phyloP scores from a whole-genome alignment of 169 alveolate species.

The Hepatocystis sp. region DNA sequence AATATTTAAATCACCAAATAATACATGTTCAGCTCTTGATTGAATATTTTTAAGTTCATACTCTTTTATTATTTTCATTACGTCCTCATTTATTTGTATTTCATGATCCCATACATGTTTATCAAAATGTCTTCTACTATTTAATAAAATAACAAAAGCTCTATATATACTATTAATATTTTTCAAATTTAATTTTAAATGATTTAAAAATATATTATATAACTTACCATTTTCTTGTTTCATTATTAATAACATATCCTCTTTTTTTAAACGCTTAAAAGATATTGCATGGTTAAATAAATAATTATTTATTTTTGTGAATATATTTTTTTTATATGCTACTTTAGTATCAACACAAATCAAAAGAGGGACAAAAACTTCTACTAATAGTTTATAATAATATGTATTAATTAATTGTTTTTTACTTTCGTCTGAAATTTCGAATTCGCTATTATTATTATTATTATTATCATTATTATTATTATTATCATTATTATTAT shows the following conservation, averaged over 20 bases:
- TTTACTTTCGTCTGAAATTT: constrained; percentile 10
- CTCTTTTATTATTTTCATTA: constrained; percentile 67
- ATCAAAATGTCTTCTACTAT: constrained; percentile 60
- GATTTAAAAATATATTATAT: constrained; percentile 34
- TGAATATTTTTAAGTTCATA: constrained; percentile 51
- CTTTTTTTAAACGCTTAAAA: background rate
- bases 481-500: background rate
- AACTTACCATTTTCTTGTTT: constrained; percentile 15
- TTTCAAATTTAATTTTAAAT: constrained; percentile 33
- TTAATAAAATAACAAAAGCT: constrained; percentile 51
- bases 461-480: constrained; percentile 9
- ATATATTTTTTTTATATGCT: constrained; percentile 15
- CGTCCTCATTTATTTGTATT: constrained; percentile 39
- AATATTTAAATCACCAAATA: constrained; percentile 61
- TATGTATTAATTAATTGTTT: constrained; percentile 42
- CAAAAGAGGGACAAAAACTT: constrained; percentile 53
- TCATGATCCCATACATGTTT: constrained; percentile 30
- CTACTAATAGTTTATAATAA: constrained; percentile 50
- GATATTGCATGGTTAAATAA: constrained; percentile 4
- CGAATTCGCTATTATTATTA: constrained; percentile 14
- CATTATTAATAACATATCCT: background rate
- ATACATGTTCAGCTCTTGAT: constrained; percentile 72
- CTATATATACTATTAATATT: constrained; percentile 50
- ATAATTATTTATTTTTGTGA: constrained; percentile 14
- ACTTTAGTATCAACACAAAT: constrained; percentile 62